A percentile compares a stretch with the other conserved stretches of the same genome.
phyloP scores from a whole-genome alignment of 768 basidiomycete species.

The Cubamyces lactineus region DNA sequence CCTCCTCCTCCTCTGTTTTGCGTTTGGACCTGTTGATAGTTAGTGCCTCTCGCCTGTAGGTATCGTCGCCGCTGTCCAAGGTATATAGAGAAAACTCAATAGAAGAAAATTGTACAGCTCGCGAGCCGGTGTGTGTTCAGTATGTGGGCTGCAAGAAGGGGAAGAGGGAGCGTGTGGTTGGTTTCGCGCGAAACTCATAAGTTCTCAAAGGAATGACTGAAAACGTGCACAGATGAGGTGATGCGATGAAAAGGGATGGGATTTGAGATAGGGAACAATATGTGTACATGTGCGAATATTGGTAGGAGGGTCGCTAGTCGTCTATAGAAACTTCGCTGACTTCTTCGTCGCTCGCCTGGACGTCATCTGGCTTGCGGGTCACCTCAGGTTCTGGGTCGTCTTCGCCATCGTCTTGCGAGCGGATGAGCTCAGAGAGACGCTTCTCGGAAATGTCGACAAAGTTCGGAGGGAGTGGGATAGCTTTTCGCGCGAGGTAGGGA shows the following conservation, averaged over 20 bases:
- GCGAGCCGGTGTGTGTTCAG: not conserved
- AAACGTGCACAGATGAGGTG: too few relatives aligned
- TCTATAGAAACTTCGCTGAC: not conserved
- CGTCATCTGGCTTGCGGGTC: not conserved
- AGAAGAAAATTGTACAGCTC: not conserved
- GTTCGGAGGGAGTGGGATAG: not conserved
- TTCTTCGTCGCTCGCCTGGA: not conserved
- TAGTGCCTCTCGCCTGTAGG: too few relatives aligned
- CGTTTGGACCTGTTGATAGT: too few relatives aligned
- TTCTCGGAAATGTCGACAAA: not conserved
- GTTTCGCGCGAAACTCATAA: not conserved
- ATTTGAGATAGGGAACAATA: too few relatives aligned
- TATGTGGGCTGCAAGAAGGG: not conserved
- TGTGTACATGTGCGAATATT: not conserved
- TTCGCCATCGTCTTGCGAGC: conserved; percentile 2
- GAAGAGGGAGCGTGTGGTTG: not conserved
- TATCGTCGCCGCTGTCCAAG: not conserved
- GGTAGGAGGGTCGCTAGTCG: not conserved
- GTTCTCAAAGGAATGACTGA: too few relatives aligned
- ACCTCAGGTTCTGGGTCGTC: conserved; percentile 1
- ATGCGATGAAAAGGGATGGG: too few relatives aligned
- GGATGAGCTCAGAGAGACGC: not conserved
- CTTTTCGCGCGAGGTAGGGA: conserved; percentile 21
- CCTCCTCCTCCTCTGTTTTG: too few relatives aligned
- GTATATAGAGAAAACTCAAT: not conserved